These are phyloP conservation scores for Russula sp. DNA, from an alignment of 768 basidiomycete genomes.

Conservation along the genomic window DNA sequence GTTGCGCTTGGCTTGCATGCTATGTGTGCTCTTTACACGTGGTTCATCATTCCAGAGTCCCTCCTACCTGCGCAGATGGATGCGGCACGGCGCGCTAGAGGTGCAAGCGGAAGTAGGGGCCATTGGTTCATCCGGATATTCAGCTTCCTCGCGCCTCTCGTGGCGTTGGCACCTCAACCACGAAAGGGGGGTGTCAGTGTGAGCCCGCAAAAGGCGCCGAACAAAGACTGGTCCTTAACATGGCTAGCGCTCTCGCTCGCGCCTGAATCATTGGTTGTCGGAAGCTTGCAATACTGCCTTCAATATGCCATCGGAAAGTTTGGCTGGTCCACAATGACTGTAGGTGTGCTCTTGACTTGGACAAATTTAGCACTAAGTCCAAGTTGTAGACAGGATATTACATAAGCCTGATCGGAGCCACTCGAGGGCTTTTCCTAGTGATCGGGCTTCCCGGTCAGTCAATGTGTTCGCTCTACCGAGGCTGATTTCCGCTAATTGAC, in stretches of 20 bases:
- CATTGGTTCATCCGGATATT: constrained; percentile 41
- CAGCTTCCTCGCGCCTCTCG: constrained; percentile 64
- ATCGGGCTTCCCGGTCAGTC: constrained; percentile 8
- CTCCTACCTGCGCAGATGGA: constrained; percentile 40
- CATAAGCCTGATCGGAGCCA: neutral
- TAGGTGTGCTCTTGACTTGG: neutral
- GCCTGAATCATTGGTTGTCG: constrained; percentile 22
- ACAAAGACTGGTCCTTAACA: constrained; percentile 60
- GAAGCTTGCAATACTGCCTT: constrained; percentile 21
- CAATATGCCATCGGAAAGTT: constrained; percentile 14
- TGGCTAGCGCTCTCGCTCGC: constrained; percentile 49
- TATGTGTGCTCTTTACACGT: constrained; percentile 41
- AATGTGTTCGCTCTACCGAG: no score
- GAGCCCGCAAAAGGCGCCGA: constrained; percentile 36
- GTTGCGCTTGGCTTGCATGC: constrained; percentile 44
- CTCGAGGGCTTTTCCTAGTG: constrained; percentile 8
- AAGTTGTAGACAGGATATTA: constrained; percentile 11
- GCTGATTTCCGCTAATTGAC: neutral
- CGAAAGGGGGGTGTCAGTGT: constrained; percentile 24
- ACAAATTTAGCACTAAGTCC: neutral
- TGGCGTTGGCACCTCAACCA: constrained; percentile 47
- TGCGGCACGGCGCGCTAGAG: constrained; percentile 23
- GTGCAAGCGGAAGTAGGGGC: neutral
- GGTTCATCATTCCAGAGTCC: constrained; percentile 72
- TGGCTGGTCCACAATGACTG: constrained; percentile 11